Conservation (phyloP, 2,329 filamentous ascomycete species). For the Beauveria caledonica region DNA sequence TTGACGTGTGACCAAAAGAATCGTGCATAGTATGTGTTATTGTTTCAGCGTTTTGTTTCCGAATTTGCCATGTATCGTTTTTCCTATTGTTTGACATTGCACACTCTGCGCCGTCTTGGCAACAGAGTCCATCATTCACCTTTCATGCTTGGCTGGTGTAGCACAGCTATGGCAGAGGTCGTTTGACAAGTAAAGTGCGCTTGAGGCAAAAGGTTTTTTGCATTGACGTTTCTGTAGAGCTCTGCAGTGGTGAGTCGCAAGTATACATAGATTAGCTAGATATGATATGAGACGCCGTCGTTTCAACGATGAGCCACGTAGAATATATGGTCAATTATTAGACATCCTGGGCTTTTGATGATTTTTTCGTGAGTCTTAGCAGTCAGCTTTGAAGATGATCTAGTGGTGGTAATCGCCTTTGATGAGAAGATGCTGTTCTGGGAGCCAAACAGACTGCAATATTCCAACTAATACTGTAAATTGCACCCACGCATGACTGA, state of each 20-base stretch:
- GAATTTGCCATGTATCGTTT: neutral
- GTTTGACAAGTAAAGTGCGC: neutral
- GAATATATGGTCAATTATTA: constrained; percentile 1
- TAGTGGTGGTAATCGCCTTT: neutral
- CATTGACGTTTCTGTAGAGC: neutral
- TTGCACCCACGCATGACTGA: no score
- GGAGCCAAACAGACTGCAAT: no score
- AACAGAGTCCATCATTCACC: neutral
- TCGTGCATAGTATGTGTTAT: neutral
- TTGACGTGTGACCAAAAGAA: constrained; percentile 4
- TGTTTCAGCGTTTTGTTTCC: neutral
- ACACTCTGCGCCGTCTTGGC: neutral
- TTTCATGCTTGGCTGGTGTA: neutral
- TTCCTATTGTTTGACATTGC: constrained; percentile 7
- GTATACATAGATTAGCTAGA: neutral
- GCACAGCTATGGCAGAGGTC: neutral
- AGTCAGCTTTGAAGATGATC: neutral
- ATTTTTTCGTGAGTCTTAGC: neutral
- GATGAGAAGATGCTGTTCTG: no score
- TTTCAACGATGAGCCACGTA: constrained; percentile 1
- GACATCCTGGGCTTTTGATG: neutral
- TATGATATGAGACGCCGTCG: neutral
- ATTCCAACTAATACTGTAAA: no score
- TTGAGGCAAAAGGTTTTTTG: neutral
- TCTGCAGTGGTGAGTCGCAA: neutral